Evolutionary conservation across 1,139 yeast species (phyloP).

Genomic region (Wickerhamomyces sp.): DNA sequence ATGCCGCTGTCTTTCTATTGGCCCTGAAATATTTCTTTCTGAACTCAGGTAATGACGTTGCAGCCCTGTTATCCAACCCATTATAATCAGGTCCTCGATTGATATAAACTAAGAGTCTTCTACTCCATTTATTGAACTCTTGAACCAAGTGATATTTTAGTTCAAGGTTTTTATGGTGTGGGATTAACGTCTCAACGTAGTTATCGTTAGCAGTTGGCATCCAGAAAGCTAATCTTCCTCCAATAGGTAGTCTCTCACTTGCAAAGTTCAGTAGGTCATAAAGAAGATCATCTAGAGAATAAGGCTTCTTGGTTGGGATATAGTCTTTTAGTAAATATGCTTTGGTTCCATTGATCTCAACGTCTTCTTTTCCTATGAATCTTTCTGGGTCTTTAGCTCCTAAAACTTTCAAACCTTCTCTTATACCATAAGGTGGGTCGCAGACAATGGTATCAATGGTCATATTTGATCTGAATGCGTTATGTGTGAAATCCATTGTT

Average conservation of each 20-base stretch:
- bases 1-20: conserved; percentile 1
- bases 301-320: conserved; percentile 90
- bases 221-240: conserved; percentile 91
- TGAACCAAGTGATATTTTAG: conserved; percentile 76
- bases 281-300: conserved; percentile 68
- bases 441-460: conserved; percentile 79
- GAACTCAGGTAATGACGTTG: conserved; percentile 44
- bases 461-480: conserved; percentile 63
- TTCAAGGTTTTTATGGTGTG: conserved; percentile 71
- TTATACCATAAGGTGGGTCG: conserved; percentile 97
- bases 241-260: conserved; percentile 61
- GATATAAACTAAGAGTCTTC: conserved; percentile 77
- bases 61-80: conserved; percentile 40
- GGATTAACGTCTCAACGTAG: conserved; percentile 63
- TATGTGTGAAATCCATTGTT: conserved; percentile 94
- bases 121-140: conserved; percentile 88
- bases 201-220: conserved; percentile 97
- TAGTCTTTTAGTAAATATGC: conserved; percentile 80
- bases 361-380: conserved; percentile 63
- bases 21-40: conserved; percentile 78
- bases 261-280: conserved; percentile 76
- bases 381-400: conserved; percentile 71
- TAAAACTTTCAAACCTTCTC: conserved; percentile 91
- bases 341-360: conserved; percentile 62
- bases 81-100: conserved; percentile 55